Evolutionary conservation across 495 filamentous ascomycete genomes (phyloP).

Genomic region (Penicillium pancosmium): DNA sequence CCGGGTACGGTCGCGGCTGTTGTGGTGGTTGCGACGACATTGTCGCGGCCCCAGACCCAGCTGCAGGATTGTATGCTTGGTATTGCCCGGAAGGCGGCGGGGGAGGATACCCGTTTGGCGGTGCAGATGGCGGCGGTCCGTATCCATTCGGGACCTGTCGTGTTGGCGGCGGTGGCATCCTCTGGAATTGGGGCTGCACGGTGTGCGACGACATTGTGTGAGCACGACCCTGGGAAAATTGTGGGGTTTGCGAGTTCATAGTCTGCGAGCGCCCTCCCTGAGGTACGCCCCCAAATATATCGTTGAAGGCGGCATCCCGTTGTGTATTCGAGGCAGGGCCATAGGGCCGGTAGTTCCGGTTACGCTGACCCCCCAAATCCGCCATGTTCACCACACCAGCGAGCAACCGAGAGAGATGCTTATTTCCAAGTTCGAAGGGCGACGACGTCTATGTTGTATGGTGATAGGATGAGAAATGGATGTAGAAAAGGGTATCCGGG

Average conservation of each 20-base stretch:
- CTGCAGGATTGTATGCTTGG: slow-evolving; percentile 48
- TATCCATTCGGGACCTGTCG: slow-evolving; percentile 60
- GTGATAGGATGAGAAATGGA: slow-evolving; percentile 14
- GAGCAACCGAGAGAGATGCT: slow-evolving; percentile 4
- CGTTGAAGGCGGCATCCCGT: slow-evolving; percentile 92
- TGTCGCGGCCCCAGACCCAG: slow-evolving; percentile 41
- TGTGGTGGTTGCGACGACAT: slow-evolving; percentile 60
- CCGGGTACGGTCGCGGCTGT: slow-evolving; percentile 60
- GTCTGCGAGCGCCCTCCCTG: slow-evolving; percentile 87
- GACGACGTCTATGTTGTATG: slow-evolving; percentile 3
- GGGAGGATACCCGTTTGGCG: slow-evolving; percentile 43
- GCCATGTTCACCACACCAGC: slow-evolving; percentile 61
- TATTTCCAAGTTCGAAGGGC: not conserved
- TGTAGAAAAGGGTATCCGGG: slow-evolving; percentile 30
- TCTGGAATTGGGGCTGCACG: slow-evolving; percentile 50
- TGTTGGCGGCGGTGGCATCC: slow-evolving; percentile 57
- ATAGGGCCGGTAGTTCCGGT: slow-evolving; percentile 70
- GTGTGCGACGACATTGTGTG: slow-evolving; percentile 82
- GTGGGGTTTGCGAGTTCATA: slow-evolving; percentile 71
- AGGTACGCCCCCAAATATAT: slow-evolving; percentile 90
- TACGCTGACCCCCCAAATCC: slow-evolving; percentile 76
- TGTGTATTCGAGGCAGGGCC: slow-evolving; percentile 71
- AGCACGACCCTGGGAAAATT: slow-evolving; percentile 66
- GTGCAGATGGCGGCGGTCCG: slow-evolving; percentile 38
- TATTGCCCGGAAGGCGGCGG: slow-evolving; percentile 44